Evolutionary conservation across 164 flowering plant species (phyloP), one percentile per base, ranked within the genome.

Genomic region (Dillenia suffruticosa): DNA sequence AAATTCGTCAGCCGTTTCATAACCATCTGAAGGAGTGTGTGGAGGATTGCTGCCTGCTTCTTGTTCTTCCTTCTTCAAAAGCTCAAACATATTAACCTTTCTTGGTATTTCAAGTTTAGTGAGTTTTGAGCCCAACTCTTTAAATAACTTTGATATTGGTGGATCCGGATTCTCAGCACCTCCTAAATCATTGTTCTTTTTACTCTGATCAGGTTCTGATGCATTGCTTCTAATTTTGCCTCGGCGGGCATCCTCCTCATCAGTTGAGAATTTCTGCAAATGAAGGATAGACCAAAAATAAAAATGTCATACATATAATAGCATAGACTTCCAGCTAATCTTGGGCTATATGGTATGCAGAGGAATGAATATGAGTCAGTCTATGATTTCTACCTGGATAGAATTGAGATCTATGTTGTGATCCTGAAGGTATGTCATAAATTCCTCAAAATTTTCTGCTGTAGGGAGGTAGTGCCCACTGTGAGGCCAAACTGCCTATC

Each of bases 401-500:
- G 71, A 59, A 2, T 82, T 66, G 56, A 90, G 84, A 76, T 88
- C 96, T 8, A 93, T 87, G 44, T 76, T 55, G 54, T 84, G 74
- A 46, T 83, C 88, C 76, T 12, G 22, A 12, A 93, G 92, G 69
- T 86, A 91, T 13, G 72, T 60, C 78, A 87, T 68, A 54, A 93
- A 84, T 67, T 80, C 95, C 68, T 76, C 76, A 48, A 93, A 93
- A 75, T 93, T 93, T 67, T 91, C 95, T 72, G 84, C 88, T 12
- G 97, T 93, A 19, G 98, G 98, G 56, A 81, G 90, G 66, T 93
- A 92, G 70, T 92, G 98, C 40, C 98, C 98, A 63, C 98, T 92
- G 76, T 92, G 91, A 60, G 98, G 98, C 97, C 98, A 93, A 56
- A 93, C 86, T 6, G 95, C 89, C 98, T 93, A 66, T 72, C 43